Conservation (phyloP, 331 rosid genomes). For the Malus hybrid region DNA sequence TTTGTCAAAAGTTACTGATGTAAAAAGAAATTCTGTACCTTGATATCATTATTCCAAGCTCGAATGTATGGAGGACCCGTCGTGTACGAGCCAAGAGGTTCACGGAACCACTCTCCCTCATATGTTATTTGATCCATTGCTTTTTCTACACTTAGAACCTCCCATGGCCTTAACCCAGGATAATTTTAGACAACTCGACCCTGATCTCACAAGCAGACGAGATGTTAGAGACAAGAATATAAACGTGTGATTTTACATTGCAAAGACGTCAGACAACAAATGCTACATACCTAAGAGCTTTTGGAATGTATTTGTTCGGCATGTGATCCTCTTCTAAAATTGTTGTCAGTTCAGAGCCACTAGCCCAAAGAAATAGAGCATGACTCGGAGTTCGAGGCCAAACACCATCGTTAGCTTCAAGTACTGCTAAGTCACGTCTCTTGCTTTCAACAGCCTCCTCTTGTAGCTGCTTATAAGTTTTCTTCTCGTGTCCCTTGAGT, state of each 20-base stretch:
- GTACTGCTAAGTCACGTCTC: conserved; percentile 83
- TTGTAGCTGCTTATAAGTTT: conserved; percentile 84
- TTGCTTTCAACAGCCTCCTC: conserved; percentile 90
- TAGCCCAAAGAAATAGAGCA: conserved; percentile 93
- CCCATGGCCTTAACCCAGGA: conserved; percentile 97
- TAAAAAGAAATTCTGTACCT: conserved; percentile 39
- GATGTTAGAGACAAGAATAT: not conserved
- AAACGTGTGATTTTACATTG: not conserved
- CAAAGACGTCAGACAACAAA: not conserved
- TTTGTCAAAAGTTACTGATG: not conserved
- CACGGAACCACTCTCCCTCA: conserved; percentile 69
- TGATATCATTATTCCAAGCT: conserved; percentile 47
- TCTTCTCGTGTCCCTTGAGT: conserved; percentile 72
- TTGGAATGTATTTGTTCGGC: conserved; percentile 92
- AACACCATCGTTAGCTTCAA: conserved; percentile 79
- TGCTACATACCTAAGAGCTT: conserved; percentile 58
- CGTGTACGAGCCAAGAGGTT: conserved; percentile 63
- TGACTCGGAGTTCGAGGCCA: conserved; percentile 95
- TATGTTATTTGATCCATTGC: conserved; percentile 84
- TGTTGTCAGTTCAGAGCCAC: conserved; percentile 84
- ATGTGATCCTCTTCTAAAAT: conserved; percentile 82
- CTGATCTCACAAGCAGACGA: conserved; percentile 24
- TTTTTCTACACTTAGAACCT: conserved; percentile 92
- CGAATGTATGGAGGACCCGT: conserved; percentile 80
- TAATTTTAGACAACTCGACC: conserved; percentile 43